These are phyloP conservation scores for Leccinum fibrillosum DNA, from an alignment of 768 basidiomycete species.

Conservation along the genomic window DNA sequence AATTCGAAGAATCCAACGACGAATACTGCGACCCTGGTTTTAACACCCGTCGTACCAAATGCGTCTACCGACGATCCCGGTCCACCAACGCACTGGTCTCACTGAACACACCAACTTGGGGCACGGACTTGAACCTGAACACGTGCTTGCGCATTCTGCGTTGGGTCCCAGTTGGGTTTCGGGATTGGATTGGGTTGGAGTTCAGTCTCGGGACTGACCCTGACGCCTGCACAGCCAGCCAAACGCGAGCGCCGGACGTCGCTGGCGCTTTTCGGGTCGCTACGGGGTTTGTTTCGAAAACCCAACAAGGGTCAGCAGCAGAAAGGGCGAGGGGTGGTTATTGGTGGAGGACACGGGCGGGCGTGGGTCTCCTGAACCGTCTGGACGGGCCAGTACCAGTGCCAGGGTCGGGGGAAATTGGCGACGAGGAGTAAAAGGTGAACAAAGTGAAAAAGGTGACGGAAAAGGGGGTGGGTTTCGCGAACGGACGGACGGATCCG, in stretches of 20 bases:
- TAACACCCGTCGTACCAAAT: neutral
- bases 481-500: constrained; percentile 17
- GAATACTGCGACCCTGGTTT: constrained; percentile 13
- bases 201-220: too few species aligned
- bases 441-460: constrained; percentile 1
- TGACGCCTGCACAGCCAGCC: too few species aligned
- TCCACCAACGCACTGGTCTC: too few species aligned
- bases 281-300: constrained; percentile 27
- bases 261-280: constrained; percentile 22
- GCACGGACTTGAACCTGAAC: too few species aligned
- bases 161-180: neutral
- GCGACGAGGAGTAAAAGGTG: neutral
- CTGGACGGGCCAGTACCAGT: too few species aligned
- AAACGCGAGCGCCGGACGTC: constrained; percentile 12
- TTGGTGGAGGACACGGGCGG: neutral
- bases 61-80: too few species aligned
- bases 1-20: constrained; percentile 14
- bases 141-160: neutral
- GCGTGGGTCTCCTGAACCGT: neutral
- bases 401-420: neutral
- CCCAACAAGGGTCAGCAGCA: neutral
- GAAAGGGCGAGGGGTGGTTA: too few species aligned
- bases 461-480: constrained; percentile 27
- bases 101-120: too few species aligned
- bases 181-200: neutral